phyloP scores from a whole-genome alignment of 768 basidiomycete species.

The Stropharia rugosoannulata region DNA sequence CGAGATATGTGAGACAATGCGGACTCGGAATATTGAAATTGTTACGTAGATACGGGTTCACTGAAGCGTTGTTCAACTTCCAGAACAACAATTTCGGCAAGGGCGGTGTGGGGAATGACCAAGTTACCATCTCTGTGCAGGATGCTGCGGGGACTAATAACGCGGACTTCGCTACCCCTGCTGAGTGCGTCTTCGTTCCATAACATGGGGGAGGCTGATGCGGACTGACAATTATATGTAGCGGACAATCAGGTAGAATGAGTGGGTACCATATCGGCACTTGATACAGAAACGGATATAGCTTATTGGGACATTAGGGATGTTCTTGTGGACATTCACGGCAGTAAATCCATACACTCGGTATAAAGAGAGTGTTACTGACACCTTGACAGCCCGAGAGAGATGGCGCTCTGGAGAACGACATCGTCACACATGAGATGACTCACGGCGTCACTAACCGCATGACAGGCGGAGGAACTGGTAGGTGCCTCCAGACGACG shows the following conservation, averaged over 20 bases:
- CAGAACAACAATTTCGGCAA: slow-evolving; percentile 58
- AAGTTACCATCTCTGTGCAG: slow-evolving; percentile 54
- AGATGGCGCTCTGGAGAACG: slow-evolving; percentile 64
- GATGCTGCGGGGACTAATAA: slow-evolving; percentile 46
- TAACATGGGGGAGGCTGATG: no score
- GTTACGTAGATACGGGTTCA: slow-evolving; percentile 46
- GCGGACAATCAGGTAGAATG: slow-evolving; percentile 14
- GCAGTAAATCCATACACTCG: slow-evolving; percentile 12
- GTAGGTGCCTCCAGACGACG: slow-evolving; percentile 58
- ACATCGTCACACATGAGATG: slow-evolving; percentile 48
- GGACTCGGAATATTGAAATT: slow-evolving; percentile 17
- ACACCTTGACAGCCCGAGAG: slow-evolving; percentile 35
- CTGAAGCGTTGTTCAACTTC: slow-evolving; percentile 45
- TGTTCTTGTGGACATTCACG: slow-evolving; percentile 31
- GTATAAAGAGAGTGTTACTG: not conserved
- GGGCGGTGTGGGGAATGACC: slow-evolving; percentile 55
- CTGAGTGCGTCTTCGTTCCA: no score
- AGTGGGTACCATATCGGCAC: not conserved
- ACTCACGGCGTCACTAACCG: slow-evolving; percentile 44
- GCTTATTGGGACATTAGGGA: slow-evolving; percentile 16
- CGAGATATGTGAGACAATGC: not conserved
- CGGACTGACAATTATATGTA: not conserved
- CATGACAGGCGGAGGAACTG: slow-evolving; percentile 54
- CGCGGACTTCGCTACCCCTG: slow-evolving; percentile 36
- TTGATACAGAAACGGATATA: not conserved